A percentile compares a stretch with the other conserved stretches of the same genome.
phyloP scores from a whole-genome alignment of 805 yeast species.

The Candida takata region DNA sequence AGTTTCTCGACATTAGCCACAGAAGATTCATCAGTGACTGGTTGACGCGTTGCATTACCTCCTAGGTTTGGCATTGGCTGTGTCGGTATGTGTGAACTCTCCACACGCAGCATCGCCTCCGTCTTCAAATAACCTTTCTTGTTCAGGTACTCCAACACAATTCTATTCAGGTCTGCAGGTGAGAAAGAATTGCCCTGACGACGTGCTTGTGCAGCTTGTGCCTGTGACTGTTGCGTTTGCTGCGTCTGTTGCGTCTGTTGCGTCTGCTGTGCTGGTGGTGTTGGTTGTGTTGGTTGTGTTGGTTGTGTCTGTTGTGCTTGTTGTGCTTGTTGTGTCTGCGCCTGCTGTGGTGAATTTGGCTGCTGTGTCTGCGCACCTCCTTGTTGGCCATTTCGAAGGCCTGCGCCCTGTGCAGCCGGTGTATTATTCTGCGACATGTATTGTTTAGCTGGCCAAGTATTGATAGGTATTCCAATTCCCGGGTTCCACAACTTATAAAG shows the following conservation, averaged over 20 bases:
- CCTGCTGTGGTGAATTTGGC: neutral
- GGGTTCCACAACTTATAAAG: no score
- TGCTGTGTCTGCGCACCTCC: no score
- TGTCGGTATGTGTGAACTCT: slow-evolving; percentile 57
- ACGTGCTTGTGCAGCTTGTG: slow-evolving; percentile 15
- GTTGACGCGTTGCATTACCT: slow-evolving; percentile 10
- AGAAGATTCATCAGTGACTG: slow-evolving; percentile 13
- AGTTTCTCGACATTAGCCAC: slow-evolving; percentile 21
- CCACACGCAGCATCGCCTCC: slow-evolving; percentile 89
- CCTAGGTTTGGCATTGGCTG: slow-evolving; percentile 32
- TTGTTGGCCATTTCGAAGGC: neutral
- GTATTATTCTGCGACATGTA: slow-evolving; percentile 1
- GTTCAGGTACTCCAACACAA: slow-evolving; percentile 85
- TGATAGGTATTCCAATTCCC: no score
- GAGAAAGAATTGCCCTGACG: slow-evolving; percentile 42
- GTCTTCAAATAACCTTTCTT: slow-evolving; percentile 93
- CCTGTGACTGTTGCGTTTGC: slow-evolving; percentile 3
- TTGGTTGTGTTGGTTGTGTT: neutral
- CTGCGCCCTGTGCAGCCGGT: neutral
- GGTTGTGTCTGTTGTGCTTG: neutral
- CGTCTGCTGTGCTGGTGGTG: neutral
- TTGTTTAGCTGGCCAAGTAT: neutral
- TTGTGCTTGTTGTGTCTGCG: neutral
- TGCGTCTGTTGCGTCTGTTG: neutral
- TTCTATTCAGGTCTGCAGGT: slow-evolving; percentile 82